Base-by-base conservation (phyloP, 2,329 filamentous ascomycete species). In the Nothomitra cinnamomea region DNA sequence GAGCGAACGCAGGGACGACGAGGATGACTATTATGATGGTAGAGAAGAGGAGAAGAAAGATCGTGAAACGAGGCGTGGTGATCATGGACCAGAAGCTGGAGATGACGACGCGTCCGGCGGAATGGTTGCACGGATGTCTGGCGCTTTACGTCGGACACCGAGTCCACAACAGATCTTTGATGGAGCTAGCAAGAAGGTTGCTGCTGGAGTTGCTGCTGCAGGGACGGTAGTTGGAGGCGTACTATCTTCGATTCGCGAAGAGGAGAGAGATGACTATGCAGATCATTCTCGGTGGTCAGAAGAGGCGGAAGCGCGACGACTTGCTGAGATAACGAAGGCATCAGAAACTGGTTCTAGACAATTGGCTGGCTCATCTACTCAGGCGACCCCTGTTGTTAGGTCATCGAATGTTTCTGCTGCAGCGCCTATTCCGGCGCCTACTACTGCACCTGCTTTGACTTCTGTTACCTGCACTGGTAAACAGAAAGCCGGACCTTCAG, bases 221-320 rank as follows among this genome's bases (percentile, higher is more conserved):
- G 85, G 88, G 13, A 85, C 85, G 17, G 86, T 78, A 49, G 79
- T 94, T 57, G 87, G 87, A 42, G 87, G 83, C 57, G 88, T 87
- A 24, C 72, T 95, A 59, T 83, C 83, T 53, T 82, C 85, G 15
- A 92, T 94, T 59, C 78, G 85, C 54, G 86, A 95, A 65, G 88
- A 94, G 63, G 85, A 89, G 63, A 82, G 80, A 63, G 77, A 79
- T 57, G 83, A 83, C 52, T 92, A 84, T 65, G 82, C 80, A 58
- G 90, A 95, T 66, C 87, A 92, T 67, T 85, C 87, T 64, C 81
- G 87, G 52, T 95, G 90, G 90, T 88, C 84, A 13, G 88, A 95
- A 66, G 89, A 95, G 69, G 86, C 83, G 21, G 83, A 41, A 19
- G 40, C 19, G 28, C 38, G 42, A 47, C 24, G 45, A 49, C 32